Percentiles rank a stretch among this genome's conserved stretches.
Evolutionary conservation across 805 yeast species (phyloP).

Genomic region (Blastobotrys attinorum): DNA sequence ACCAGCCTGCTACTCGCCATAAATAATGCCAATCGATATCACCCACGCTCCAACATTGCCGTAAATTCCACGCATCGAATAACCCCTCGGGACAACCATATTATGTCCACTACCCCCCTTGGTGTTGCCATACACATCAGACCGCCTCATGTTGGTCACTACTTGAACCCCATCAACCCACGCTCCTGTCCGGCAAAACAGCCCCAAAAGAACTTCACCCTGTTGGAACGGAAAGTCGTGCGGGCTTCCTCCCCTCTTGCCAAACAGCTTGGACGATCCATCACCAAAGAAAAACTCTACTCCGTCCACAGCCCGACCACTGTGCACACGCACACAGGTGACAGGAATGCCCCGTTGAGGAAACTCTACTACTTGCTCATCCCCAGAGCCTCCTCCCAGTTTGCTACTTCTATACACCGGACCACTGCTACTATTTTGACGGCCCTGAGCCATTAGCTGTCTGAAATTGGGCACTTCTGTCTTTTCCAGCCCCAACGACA

Average conservation of each 20-base stretch:
- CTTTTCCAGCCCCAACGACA: constrained; percentile 57
- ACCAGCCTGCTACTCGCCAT: constrained; percentile 20
- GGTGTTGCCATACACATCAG: constrained; percentile 54
- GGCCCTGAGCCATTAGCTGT: constrained; percentile 4
- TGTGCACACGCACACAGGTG: constrained; percentile 52
- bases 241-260: constrained; percentile 33
- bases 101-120: constrained; percentile 58
- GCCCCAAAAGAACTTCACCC: constrained; percentile 54
- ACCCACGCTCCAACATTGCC: constrained; percentile 69
- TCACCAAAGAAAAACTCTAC: constrained; percentile 41
- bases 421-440: constrained; percentile 3
- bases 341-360: constrained; percentile 22
- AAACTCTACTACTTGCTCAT: constrained; percentile 26
- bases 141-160: constrained; percentile 38
- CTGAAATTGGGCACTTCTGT: constrained; percentile 45
- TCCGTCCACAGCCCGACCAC: constrained; percentile 81
- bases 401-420: constrained; percentile 12
- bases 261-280: constrained; percentile 26
- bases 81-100: constrained; percentile 58
- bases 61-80: constrained; percentile 55
- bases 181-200: constrained; percentile 63
- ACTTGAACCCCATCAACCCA: constrained; percentile 90
- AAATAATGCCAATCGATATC: constrained; percentile 64
- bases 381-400: constrained; percentile 22
- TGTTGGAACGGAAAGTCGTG: constrained; percentile 43